Evolutionary conservation across 2,329 filamentous ascomycete species (phyloP), one percentile per base, ranked within the genome.

Genomic region (Dactylellina sp.): DNA sequence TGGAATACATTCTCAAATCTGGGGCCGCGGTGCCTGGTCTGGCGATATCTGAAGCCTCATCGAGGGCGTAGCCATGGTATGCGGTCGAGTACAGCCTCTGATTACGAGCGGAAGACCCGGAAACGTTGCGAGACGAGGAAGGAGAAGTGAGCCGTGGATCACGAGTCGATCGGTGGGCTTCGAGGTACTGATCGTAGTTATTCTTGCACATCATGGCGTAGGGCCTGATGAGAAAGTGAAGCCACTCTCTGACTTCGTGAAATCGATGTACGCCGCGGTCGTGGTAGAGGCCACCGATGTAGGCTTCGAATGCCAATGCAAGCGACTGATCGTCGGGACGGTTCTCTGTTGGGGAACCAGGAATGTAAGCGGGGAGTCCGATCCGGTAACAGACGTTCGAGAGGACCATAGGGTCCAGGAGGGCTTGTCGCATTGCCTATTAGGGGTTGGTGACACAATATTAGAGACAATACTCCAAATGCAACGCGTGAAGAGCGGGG

Each of bases 271-370:
- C 24, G 3, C 76, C 75, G 42, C 76, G 66, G 24, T 78, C 77
- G 9, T 68, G 68, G 22, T 77, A 72, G 16, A 78, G 55, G 2
- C 71, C 66, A n/a, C 76, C 77, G 25, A 78, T 74, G 39, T 78
- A 78, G 3, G 76, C 60, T 32, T 76, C 53, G 62, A 78, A 78
- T 16, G 76, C 60, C 1, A 70, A 56, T 1, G 75, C 75, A 40
- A 77, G 64, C 6, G 76, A 62, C 7, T 62, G 62, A 37, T 77
- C 75, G 9, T 72, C 75, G 35, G 50, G 44, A 57, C 57, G 24
- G 42, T 28, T 39, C 40, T 75, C 55, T 39, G 70, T 12, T 52
- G 64, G 5, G 37, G 56, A 35, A 39, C 18, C 22, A 12, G 49
- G 39, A 35, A 78, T 61, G 25, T 72, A 59, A 4, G 50, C 52